Evolutionary conservation across 371 early-diverging fungal species (phyloP).

Genomic region (Mucor circinelloides): DNA sequence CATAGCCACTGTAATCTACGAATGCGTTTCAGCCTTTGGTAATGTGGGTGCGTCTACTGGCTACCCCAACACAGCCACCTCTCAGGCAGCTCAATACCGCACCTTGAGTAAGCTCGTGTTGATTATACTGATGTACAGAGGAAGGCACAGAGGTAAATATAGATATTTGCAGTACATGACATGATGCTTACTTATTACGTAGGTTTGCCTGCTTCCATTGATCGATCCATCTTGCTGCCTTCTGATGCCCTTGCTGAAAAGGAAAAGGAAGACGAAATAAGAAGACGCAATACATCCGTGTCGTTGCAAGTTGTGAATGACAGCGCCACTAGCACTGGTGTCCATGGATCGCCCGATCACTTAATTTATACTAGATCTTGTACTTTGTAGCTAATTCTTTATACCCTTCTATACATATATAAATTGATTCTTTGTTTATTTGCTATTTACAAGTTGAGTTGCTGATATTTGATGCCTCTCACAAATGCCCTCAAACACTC

Average conservation of each 20-base stretch:
- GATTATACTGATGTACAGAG: conserved; percentile 45
- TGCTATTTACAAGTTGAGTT: conserved; percentile 18
- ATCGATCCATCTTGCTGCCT: conserved; percentile 49
- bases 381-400: conserved; percentile 13
- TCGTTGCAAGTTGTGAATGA: conserved; percentile 8
- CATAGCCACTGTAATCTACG: conserved; percentile 39
- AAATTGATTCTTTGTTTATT: conserved; percentile 1
- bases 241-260: conserved; percentile 37
- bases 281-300: conserved; percentile 28
- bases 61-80: conserved; percentile 36
- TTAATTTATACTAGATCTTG: conserved; percentile 26
- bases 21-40: conserved; percentile 48
- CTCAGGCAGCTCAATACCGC: conserved; percentile 41
- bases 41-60: conserved; percentile 46
- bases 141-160: conserved; percentile 43
- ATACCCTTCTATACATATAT: background rate
- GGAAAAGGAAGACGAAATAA: conserved; percentile 30
- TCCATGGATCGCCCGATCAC: conserved; percentile 5
- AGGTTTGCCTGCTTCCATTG: conserved; percentile 51
- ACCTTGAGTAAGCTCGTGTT: conserved; percentile 42
- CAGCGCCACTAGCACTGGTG: conserved; percentile 3
- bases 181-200: background rate
- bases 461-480: conserved; percentile 34
- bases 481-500: conserved; percentile 45
- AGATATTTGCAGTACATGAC: background rate